Base-by-base conservation (phyloP, 805 yeast species). In the Saturnispora sanitii region DNA sequence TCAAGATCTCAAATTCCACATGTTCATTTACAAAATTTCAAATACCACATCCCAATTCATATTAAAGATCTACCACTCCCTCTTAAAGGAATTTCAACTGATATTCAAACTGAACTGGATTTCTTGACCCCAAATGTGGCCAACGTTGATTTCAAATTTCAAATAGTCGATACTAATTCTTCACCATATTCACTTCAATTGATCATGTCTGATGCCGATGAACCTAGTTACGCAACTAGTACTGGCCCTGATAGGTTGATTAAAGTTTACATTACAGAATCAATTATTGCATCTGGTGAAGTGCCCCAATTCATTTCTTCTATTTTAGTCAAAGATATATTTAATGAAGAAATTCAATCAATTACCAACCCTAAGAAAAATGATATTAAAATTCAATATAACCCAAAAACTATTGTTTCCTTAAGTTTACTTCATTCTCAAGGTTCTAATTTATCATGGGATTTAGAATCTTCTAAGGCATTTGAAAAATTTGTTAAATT, bases 391-490 rank as follows among this genome's bases (percentile, higher is more conserved):
- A 58, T 77, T 23, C 71, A 77, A 1, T 79, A 73, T 52, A 63
- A 82, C 2, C 79, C 90, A 4, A 63, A 71, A 26, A 78, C 81
- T 47, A 92, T 85, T 53, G 51, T 90, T n/a, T 78, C 87, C 3
- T 70, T 87, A 45, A 79, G 86, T 18, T 64, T 88, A 42, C 62
- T 88, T 38, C 72, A 75, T 20, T 95, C 92, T 37, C 77, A 75
- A 45, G 82, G 82, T 1, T 60, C 65, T 15, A 75, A 79, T 3
- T 64, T 84, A 7, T 66, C 66, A 3, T 90, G 96, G 96, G 84
- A 82, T 27, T 50, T 79, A 9, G 54, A 66, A n/a, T 51, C 45
- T 43, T 29, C 26, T n/a, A n/a, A n/a, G 8, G 33, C 41, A 13
- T 34, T 43, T 8, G 22, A 40, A 4, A 40, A 35, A 31, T 75